Base-by-base conservation (phyloP, 2,329 filamentous ascomycete species). In the Drechslerella stenobrocha region DNA sequence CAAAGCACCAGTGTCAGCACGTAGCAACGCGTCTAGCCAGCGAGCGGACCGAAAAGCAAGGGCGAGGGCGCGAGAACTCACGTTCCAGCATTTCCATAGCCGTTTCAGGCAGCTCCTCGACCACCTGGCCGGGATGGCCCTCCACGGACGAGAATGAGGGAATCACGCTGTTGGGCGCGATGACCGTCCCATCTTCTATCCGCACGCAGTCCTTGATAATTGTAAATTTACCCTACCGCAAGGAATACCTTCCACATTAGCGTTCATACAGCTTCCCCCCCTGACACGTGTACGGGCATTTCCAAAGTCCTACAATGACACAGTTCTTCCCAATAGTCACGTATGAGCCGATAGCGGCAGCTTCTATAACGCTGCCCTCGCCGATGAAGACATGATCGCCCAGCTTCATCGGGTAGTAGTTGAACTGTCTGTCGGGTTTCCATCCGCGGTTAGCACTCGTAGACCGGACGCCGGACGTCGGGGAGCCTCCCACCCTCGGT, bases 311-410 rank as follows among this genome's bases (percentile, higher is more conserved):
- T 45, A 73, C 73, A 50, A 98, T 81, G 0, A 87, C 86, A 70
- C 86, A 89, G 52, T 85, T 84, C 57, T 82, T 81, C 20, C 90
- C 91, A 69, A 98, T 88, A 75, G 90, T 84, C 13, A 97, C 90
- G 77, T 96, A 89, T 72, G 82, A 90, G 1, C 89, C 88, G 55
- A 98, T 84, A 32, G 84, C 83, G 4, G 90, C 90, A 0, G 92
- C 90, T 75, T 93, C 89, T 34, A 98, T 82, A 35, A 92, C 83
- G 34, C 85, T 85, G 30, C 80, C 80, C 73, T 84, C 81, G 63
- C 90, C 91, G 50, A 98, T 83, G 77, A 92, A 96, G 70, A 96
- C 91, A 77, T 97, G 92, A 76, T 96, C 91, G 45, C 90, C 90
- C 71, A 98, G 88, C 69, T 93, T 89, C 73, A 97, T 86, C 6